Evolutionary conservation across 139 green algal genomes (phyloP).

Genomic region (Coccomyxa sp.): DNA sequence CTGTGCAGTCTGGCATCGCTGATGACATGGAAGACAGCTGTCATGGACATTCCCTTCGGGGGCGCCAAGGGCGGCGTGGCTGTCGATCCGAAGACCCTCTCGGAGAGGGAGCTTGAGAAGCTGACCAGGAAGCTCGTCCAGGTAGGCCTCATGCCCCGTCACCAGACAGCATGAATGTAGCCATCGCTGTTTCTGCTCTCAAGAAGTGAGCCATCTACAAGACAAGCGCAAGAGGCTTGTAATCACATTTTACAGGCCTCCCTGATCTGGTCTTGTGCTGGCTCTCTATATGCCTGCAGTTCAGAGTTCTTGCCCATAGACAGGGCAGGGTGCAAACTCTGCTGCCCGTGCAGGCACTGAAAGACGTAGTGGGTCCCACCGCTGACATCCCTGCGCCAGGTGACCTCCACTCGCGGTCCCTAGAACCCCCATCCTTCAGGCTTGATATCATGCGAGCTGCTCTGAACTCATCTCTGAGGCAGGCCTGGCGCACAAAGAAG

Average conservation of each 20-base stretch:
- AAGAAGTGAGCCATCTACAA: background rate
- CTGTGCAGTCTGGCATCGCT: constrained; percentile 56
- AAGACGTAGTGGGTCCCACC: constrained; percentile 78
- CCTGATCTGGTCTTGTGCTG: no score
- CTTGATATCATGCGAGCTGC: no score
- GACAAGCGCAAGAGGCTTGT: no score
- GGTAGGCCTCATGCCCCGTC: constrained; percentile 26
- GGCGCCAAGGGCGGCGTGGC: constrained; percentile 83
- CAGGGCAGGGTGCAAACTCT: no score
- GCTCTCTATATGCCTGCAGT: no score
- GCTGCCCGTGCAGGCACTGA: constrained; percentile 55
- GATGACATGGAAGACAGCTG: constrained; percentile 96
- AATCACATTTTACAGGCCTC: no score
- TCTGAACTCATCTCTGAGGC: no score
- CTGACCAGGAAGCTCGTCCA: constrained; percentile 89
- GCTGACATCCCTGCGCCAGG: constrained; percentile 88
- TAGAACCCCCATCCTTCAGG: no score
- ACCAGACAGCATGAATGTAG: no score
- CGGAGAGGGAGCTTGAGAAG: constrained; percentile 82
- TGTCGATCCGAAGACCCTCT: constrained; percentile 60
- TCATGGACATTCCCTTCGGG: constrained; percentile 96
- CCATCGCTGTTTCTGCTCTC: background rate
- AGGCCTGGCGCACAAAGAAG: no score
- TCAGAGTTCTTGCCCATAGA: no score
- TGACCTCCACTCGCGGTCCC: no score